Base-by-base conservation (phyloP, 2,329 filamentous ascomycete species). In the Fusarium equiseti region DNA sequence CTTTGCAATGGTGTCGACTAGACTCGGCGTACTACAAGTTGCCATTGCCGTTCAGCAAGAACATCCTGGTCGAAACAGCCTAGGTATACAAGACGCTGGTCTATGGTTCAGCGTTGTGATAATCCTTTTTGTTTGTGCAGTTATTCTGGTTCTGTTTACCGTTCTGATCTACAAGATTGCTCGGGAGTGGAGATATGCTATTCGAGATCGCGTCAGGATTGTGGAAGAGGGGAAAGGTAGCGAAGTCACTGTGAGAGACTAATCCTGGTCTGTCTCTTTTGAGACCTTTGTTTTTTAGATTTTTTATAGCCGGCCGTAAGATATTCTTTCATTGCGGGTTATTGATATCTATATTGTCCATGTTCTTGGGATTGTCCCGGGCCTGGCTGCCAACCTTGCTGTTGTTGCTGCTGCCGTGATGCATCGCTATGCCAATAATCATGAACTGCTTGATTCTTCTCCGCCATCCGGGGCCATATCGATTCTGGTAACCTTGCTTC, bases 371-470 rank as follows among this genome's bases (percentile, higher is more conserved):
- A 29, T 32, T 35, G 48, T 32, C 50, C 22, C 35, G 26, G 20
- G 32, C 38, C 22, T 48, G 63, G 68, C 11, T 46, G 26, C 68
- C 68, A 60, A 1, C 32, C 59, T 45, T 71, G 68, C 0, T 63
- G 24, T 45, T 71, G 68, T 0, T 63, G 24, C 31, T 63, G 24
- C 31, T 64, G 61, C 18, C 49, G 59, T 26, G 55, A 49, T 18
- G 63, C 26, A 20, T 65, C 63, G 13, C 20, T 60, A 3, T 71
- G 68, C 68, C 68, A 71, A 18, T 71, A 71, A 20, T 71, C 68
- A 13, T 71, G 32, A 46, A 71, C 68, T 26, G 62, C 48, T 38
- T 71, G 68, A 5, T 69, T 65, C 15, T 69, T 71, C 2, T 71
- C 63, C 4, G 5, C 63, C 54, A 71, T 69, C 4, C 63, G 53